Evolutionary conservation across 306 rosid species (phyloP), one percentile per base, ranked within the genome.

Genomic region (Corylus americana): DNA sequence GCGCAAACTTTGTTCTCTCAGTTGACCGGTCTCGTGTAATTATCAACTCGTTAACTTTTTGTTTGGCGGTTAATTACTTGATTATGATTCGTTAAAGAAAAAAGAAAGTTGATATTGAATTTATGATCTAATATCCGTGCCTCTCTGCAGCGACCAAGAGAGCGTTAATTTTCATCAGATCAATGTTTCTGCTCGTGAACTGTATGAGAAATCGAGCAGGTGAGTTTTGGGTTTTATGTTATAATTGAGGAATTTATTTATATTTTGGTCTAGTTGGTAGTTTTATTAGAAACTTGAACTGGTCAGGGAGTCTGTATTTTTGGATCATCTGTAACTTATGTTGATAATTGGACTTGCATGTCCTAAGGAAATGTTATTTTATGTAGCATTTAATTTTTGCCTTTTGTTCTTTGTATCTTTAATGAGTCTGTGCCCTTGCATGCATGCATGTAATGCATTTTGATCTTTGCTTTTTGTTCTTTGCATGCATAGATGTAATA

Each of bases 201-300:
- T 83, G 54, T 68, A 55, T 74, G 79, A 62, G 9, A 74, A 74
- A 78, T 35, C 82, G 61, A 78, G 49, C 27, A 50, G 86, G 77
- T 78, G 68, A 77, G 31, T 0, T 55, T 57, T n/a, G 45, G 45
- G 45, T 71, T 8, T 48, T 70, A 25, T 71, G 20, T 47, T 11
- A 25, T 20, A 9, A 14, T 44, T 1, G 31, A 7, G 74, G 3
- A 3, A n/a, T 27, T 49, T 29, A 25, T 5, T 53, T 16, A 17
- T 63, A 3, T 54, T 61, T 27, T 61, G 68, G 18, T 11, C 2
- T 61, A 22, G 22, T 25, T 27, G 4, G 22, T 5, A 10, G 39
- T 27, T 27, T 27, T 11, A 27, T 29, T 27, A 27, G 67, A 11
- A 61, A 61, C 9, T 11, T 27, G 1, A 4, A 61, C 10, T 54